phyloP scores from a whole-genome alignment of 164 flowering plant species.

The Malania oleifera region DNA sequence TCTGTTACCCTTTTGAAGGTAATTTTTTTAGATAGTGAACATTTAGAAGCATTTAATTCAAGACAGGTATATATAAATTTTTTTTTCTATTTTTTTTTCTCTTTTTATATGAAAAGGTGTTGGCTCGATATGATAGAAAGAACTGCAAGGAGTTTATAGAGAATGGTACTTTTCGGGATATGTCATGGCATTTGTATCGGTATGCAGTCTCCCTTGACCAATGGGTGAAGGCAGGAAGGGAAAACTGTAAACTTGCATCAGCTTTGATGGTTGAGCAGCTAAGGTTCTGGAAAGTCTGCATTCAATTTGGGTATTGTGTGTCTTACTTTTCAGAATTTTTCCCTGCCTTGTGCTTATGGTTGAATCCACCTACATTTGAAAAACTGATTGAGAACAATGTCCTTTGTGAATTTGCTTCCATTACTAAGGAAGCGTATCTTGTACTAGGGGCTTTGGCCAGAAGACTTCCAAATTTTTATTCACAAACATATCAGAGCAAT shows the following conservation, averaged over 20 bases:
- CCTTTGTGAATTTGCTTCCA: conserved; percentile 58
- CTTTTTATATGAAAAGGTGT: conserved; percentile 40
- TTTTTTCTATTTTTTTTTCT: conserved; percentile 3
- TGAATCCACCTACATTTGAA: conserved; percentile 61
- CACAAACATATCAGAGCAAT: conserved; percentile 18
- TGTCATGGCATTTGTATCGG: conserved; percentile 60
- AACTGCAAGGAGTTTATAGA: conserved; percentile 47
- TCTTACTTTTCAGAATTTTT: conserved; percentile 59
- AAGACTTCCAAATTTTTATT: conserved; percentile 59
- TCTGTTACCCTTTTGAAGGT: conserved; percentile 70
- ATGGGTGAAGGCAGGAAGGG: conserved; percentile 65
- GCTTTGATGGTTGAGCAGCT: conserved; percentile 80
- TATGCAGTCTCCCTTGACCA: conserved; percentile 45
- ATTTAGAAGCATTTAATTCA: background rate
- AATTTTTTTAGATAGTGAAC: conserved; percentile 2
- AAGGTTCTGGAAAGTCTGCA: conserved; percentile 78
- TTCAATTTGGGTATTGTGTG: conserved; percentile 60
- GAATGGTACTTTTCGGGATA: conserved; percentile 45
- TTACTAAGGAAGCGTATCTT: conserved; percentile 64
- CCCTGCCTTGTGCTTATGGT: conserved; percentile 76
- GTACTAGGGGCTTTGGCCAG: conserved; percentile 66
- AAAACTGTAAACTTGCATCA: conserved; percentile 54
- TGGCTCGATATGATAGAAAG: conserved; percentile 65
- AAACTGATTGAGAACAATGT: conserved; percentile 47
- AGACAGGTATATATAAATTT: background rate